Percentiles rank a stretch among this genome's conserved stretches.
Evolutionary conservation across 306 rosid genomes (phyloP).

Genomic region (Corylus americana): DNA sequence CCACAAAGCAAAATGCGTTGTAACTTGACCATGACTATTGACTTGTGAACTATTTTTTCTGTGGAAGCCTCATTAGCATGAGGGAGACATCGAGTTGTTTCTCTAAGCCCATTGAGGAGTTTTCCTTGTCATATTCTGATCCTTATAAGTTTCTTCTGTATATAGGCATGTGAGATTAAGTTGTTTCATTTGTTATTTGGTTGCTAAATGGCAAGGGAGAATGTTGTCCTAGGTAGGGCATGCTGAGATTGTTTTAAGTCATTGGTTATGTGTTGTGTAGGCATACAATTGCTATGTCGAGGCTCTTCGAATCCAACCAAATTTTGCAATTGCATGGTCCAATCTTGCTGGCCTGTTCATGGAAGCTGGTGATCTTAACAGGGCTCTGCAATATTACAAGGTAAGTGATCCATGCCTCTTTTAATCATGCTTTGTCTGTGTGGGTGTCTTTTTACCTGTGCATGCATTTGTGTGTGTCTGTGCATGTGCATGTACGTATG

Average conservation of each 20-base stretch:
- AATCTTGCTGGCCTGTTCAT: slow-evolving; percentile 98
- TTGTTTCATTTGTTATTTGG: background rate
- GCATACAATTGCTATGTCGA: slow-evolving; percentile 99
- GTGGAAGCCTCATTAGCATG: background rate
- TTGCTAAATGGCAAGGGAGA: background rate
- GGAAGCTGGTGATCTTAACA: slow-evolving; percentile 97
- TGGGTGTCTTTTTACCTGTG: background rate
- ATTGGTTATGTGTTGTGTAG: slow-evolving; percentile 58
- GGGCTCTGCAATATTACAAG: slow-evolving; percentile 97
- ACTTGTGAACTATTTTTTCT: background rate
- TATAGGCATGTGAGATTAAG: background rate
- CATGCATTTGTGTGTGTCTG: background rate
- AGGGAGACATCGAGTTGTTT: background rate
- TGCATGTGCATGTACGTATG: background rate
- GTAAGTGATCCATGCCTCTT: slow-evolving; percentile 30
- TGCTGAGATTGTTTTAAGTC: background rate
- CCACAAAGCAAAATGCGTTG: background rate
- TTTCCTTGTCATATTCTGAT: background rate
- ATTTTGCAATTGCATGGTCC: slow-evolving; percentile 98
- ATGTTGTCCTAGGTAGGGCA: background rate
- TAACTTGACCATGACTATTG: background rate
- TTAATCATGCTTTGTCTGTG: slow-evolving; percentile 14
- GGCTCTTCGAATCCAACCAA: slow-evolving; percentile 93
- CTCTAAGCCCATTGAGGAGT: background rate
- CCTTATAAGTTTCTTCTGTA: background rate